A percentile compares a stretch with the other conserved stretches of the same genome.
Conservation (phyloP, 129 eudicot species). For the Gnaphalium uliginosum region DNA sequence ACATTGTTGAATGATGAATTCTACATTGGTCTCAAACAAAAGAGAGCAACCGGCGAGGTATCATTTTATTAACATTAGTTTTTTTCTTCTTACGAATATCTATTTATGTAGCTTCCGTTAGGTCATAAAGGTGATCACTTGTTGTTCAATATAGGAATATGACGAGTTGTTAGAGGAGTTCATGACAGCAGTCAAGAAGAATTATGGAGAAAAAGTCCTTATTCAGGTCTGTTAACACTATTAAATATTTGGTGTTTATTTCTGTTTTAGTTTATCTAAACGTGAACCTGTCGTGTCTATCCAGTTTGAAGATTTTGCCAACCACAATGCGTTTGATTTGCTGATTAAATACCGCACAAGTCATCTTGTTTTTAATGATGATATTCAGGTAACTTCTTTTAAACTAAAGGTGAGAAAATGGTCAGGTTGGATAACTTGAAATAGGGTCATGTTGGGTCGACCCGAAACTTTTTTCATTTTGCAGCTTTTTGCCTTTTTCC, state of each 20-base stretch:
- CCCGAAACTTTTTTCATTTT: not conserved
- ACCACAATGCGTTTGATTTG: constrained; percentile 95
- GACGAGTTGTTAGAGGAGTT: constrained; percentile 84
- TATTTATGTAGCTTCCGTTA: not conserved
- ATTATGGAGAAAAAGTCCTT: constrained; percentile 93
- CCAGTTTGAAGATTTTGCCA: constrained; percentile 93
- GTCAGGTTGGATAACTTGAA: not conserved
- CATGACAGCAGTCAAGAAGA: constrained; percentile 93
- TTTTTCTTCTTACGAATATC: not conserved
- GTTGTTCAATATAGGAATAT: constrained; percentile 58
- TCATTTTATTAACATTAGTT: not conserved
- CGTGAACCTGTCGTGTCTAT: not conserved
- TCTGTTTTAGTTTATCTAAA: not conserved
- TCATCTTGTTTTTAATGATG: constrained; percentile 96
- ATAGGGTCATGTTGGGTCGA: not conserved
- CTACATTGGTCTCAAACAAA: constrained; percentile 86
- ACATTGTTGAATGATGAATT: constrained; percentile 76
- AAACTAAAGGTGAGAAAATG: not conserved
- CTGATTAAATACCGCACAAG: constrained; percentile 73
- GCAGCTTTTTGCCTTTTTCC: not conserved
- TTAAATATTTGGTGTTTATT: not conserved
- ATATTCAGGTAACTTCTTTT: constrained; percentile 69
- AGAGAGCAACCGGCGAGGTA: constrained; percentile 91
- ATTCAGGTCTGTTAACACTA: constrained; percentile 45
- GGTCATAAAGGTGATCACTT: not conserved